Evolutionary conservation across 495 filamentous ascomycete species (phyloP).

Genomic region (Penicillium longicatenatum): DNA sequence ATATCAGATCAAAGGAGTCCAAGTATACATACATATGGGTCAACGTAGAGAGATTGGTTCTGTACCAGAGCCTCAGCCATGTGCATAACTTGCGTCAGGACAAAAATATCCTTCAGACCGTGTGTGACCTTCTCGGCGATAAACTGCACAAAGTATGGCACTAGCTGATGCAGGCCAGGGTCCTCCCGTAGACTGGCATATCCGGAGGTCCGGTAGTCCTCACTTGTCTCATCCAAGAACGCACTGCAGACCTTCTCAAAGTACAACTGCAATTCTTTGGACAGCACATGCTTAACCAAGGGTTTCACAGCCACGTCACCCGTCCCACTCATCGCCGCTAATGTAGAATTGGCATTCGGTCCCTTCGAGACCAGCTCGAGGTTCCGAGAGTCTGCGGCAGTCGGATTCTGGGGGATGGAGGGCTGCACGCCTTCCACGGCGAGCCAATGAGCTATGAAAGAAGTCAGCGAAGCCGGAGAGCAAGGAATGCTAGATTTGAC

Average conservation of each 20-base stretch:
- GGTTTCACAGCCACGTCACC: conserved; percentile 85
- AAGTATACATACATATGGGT: conserved; percentile 70
- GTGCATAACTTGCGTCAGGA: conserved; percentile 87
- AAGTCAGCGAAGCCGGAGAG: conserved; percentile 24
- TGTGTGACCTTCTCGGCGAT: conserved; percentile 94
- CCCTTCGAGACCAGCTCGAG: conserved; percentile 88
- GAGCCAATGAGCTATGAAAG: conserved; percentile 79
- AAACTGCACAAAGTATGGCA: conserved; percentile 95
- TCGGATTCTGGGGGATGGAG: conserved; percentile 93
- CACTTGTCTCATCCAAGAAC: conserved; percentile 78
- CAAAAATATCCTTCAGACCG: conserved; percentile 79
- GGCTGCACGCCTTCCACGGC: conserved; percentile 96
- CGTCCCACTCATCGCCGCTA: conserved; percentile 78
- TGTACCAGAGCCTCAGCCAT: conserved; percentile 79
- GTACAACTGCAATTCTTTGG: conserved; percentile 94
- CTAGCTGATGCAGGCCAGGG: conserved; percentile 88
- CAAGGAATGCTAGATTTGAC: conserved; percentile 12
- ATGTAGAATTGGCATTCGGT: conserved; percentile 75
- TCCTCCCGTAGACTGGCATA: conserved; percentile 80
- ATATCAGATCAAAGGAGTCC: neutral
- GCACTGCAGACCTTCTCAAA: conserved; percentile 91
- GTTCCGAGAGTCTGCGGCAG: conserved; percentile 73
- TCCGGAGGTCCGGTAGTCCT: conserved; percentile 82
- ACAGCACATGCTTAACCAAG: conserved; percentile 90
- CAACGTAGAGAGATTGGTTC: conserved; percentile 80